Conservation (phyloP, 1,139 yeast species). For the Petasospora rhodanensis region DNA sequence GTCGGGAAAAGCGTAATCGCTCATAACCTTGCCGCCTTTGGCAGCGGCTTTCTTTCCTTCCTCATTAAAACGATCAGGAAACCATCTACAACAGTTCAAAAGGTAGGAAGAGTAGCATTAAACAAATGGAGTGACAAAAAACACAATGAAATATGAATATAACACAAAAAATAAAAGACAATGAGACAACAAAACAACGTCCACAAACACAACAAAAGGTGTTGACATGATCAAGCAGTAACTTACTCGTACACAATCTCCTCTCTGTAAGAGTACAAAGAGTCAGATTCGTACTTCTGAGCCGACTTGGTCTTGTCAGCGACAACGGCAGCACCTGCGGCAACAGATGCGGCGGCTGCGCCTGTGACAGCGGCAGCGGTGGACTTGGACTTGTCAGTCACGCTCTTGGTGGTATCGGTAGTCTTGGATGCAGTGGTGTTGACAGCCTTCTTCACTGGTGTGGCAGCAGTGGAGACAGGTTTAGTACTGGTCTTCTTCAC, state of each 20-base stretch:
- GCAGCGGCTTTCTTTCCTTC: no score
- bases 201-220: not conserved
- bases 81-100: no score
- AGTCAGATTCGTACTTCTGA: conserved; percentile 9
- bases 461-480: not conserved
- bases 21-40: no score
- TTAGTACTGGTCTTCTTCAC: conserved; percentile 4
- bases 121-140: no score
- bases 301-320: conserved; percentile 3
- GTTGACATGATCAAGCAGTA: conserved; percentile 4
- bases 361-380: not conserved
- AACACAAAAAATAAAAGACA: not conserved
- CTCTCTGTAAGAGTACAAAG: conserved; percentile 16
- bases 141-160: no score
- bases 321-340: conserved; percentile 3
- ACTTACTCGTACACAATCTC: conserved; percentile 15
- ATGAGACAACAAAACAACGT: not conserved
- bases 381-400: not conserved
- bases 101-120: no score
- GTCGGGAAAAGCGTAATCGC: no score
- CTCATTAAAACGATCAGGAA: no score
- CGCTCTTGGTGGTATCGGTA: not conserved
- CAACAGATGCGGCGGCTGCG: conserved; percentile 2
- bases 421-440: not conserved
- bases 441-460: not conserved